Evolutionary conservation across 2,329 filamentous ascomycete species (phyloP), one percentile per base, ranked within the genome.

Genomic region (Helotiales sp.): DNA sequence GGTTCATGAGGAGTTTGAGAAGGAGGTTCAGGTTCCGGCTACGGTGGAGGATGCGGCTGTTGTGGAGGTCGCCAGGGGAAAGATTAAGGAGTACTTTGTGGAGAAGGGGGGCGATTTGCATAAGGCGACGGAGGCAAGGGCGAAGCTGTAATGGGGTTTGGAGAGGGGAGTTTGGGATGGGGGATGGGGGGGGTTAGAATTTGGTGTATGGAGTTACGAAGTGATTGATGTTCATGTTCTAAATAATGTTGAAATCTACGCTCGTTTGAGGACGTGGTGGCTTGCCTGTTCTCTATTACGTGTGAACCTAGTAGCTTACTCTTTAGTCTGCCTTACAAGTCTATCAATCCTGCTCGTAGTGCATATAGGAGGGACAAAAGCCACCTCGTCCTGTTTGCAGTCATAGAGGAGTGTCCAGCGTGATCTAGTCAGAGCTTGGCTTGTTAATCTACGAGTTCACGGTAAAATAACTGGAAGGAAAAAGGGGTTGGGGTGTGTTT

Each of bases 11-110:
- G 87, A 94, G 28, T 91, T 91, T 73, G 89, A 90, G 17, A 91
- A 88, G 77, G 82, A 86, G 57, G 90, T 97, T 1, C 84, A 84
- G 69, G 87, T 95, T 54, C 94, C 94, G 8, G 91, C 91, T 28
- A 97, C 93, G 3, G 91, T 97, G 55, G 94, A 97, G 80, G 94
- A 97, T 80, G 81, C 81, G 0, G 84, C 86, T 30, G 92, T 91
- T 8, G 88, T 97, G 7, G 88, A 90, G 22, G 87, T 92, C 64
- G 93, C 93, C 54, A 87, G 89, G 78, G 81, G 74, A 45, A 91
- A 88, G 78, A 86, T 97, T 2, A 85, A 82, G 75, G 88, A 91
- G 79, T 97, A 97, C 79, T 97, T 97, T 77, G 80, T 82, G 74
- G 77, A 82, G 61, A 75, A 71, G 65, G 75, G 75, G 5, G 67